Conservation (phyloP, 2,329 filamentous ascomycete genomes). For the Alternaria alternata region DNA sequence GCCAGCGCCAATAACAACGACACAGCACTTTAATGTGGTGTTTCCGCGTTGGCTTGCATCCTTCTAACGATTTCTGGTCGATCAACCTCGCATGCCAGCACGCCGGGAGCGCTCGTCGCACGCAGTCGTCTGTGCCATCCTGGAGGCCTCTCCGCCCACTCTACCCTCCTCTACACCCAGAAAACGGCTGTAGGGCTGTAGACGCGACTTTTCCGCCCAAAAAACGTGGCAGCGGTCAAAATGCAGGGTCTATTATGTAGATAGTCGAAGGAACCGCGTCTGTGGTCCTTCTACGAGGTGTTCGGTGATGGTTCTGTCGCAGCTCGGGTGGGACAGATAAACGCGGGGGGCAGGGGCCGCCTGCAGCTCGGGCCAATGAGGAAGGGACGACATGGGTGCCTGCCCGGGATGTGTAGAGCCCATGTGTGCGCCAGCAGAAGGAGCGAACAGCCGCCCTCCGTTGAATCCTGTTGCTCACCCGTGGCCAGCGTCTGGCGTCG, state of each 20-base stretch:
- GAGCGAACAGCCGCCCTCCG: constrained; percentile 43
- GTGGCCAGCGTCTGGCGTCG: constrained; percentile 39
- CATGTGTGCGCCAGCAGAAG: constrained; percentile 30
- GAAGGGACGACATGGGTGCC: constrained; percentile 15
- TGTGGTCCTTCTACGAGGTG: constrained; percentile 30
- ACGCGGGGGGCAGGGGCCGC: constrained; percentile 32
- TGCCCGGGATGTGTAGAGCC: constrained; percentile 15
- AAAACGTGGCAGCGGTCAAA: constrained; percentile 38
- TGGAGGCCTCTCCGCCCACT: constrained; percentile 19
- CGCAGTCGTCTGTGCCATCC: constrained; percentile 25
- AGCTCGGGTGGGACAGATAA: constrained; percentile 29
- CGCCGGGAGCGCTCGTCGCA: constrained; percentile 32
- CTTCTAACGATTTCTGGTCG: constrained; percentile 31
- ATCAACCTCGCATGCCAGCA: constrained; percentile 35
- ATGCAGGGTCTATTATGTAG: constrained; percentile 35
- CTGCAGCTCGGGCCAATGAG: constrained; percentile 24
- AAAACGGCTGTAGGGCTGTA: constrained; percentile 39
- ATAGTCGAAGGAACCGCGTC: constrained; percentile 38
- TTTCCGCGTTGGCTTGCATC: constrained; percentile 34
- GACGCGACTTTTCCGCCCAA: constrained; percentile 44
- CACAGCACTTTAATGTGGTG: constrained; percentile 14
- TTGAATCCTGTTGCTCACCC: constrained; percentile 34
- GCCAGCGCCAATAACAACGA: constrained; percentile 7
- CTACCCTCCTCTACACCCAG: constrained; percentile 36
- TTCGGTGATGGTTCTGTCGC: constrained; percentile 27